Percentiles rank a stretch among this genome's conserved stretches.
Evolutionary conservation across 164 flowering plant genomes (phyloP).

Genomic region (Euptelea pleiosperma): DNA sequence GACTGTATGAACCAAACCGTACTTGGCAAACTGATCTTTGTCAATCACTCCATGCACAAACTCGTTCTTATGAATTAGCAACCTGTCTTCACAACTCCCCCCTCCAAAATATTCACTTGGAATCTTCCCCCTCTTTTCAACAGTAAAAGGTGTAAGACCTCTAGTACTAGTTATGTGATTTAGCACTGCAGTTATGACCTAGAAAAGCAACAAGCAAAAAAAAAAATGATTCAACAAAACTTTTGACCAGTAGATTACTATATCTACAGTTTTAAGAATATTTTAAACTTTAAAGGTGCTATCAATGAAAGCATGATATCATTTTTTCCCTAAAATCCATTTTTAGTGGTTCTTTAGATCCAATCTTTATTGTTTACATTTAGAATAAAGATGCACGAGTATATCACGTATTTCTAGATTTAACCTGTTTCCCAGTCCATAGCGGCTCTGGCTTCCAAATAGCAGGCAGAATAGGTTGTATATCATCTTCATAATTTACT

Average conservation of each 20-base stretch:
- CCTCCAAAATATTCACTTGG: slow-evolving; percentile 52
- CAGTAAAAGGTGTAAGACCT: slow-evolving; percentile 64
- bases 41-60: slow-evolving; percentile 90
- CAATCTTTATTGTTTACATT: neutral
- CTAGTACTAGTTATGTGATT: slow-evolving; percentile 65
- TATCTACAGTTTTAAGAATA: neutral
- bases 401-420: neutral
- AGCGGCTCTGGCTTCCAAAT: slow-evolving; percentile 77
- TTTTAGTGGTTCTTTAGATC: neutral
- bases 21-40: slow-evolving; percentile 92
- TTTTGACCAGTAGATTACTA: neutral
- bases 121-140: slow-evolving; percentile 57
- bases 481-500: slow-evolving; percentile 44
- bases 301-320: too few relatives aligned
- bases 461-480: slow-evolving; percentile 56
- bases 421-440: slow-evolving; percentile 98
- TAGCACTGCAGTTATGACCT: slow-evolving; percentile 84
- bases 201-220: slow-evolving; percentile 15
- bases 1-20: slow-evolving; percentile 87
- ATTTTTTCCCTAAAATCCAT: too few relatives aligned
- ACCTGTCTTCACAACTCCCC: slow-evolving; percentile 42
- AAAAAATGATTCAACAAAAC: neutral
- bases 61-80: slow-evolving; percentile 60
- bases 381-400: neutral
- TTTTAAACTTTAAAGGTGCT: too few relatives aligned